Evolutionary conservation across 371 early-diverging fungal genomes (phyloP), one percentile per base, ranked within the genome.

Genomic region (Furculomyces boomerangus): DNA sequence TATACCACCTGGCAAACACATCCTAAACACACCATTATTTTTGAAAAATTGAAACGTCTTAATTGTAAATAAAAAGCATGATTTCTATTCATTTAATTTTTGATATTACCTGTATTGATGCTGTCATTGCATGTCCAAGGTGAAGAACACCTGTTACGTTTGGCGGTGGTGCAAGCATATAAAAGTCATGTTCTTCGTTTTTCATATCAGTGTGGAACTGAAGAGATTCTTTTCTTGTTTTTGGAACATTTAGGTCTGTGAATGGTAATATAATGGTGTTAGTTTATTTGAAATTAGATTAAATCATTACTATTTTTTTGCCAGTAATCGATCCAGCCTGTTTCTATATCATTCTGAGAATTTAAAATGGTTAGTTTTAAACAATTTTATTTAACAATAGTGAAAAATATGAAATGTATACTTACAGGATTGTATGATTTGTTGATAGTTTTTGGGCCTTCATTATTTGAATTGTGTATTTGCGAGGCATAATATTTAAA

Each of bases 61-160:
- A 8, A 26, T 26, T 16, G 16, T 8, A 46, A 46, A 16, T 46
- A 28, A 8, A 46, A 26, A 46, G 7, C 10, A 30, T 10, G 16
- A 26, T 16, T 10, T 10, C 7, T 46, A 28, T 10, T 7, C 18
- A 46, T 26, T 46, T 30, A 28, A 46, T 46, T 50, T n/a, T n/a
- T 3, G 24, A 32, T 3, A 3, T 48, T 3, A 53, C 53, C 44
- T 99, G 93, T 57, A 99, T 96, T n/a, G 99, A 76, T 32, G 85
- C 80, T 54, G 98, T 98, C 64, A 99, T 76, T 1, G 94, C 97
- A 66, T 99, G 99, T 30, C 99, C 99, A 57, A 97, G 81, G 60
- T 99, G 99, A 45, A 99, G 79, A 24, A 80, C 80, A 54, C 99
- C 99, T 31, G 99, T 99, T n/a, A 99, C 90, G 68, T 99, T 99